Evolutionary conservation across 2,329 filamentous ascomycete species (phyloP), one percentile per base, ranked within the genome.

Genomic region (Keithomyces neogunnii): DNA sequence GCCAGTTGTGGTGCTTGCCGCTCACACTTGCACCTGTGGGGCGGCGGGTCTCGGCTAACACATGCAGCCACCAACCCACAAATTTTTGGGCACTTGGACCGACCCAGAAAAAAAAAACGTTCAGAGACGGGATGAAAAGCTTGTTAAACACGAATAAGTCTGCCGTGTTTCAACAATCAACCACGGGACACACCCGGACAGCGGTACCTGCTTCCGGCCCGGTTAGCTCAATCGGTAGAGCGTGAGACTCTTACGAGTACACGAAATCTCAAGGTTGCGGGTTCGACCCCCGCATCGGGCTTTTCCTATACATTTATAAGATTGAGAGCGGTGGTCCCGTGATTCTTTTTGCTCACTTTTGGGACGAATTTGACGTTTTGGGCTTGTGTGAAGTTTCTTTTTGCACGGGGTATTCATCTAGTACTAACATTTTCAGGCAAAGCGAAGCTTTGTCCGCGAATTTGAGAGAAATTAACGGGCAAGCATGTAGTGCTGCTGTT

Each of bases 211-310:
- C 19, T 5, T 42, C 39, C n/a, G 51, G 65, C 65, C 65, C 62
- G 64, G 65, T 66, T 68, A 68, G 65, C 65, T 68, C 65, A 68
- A 68, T 67, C 65, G 65, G 66, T 84, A 85, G 81, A 85, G 80
- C 81, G 80, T 84, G 76, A 82, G 81, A 84, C 81, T 84, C 81
- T 80, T 78, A 78, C 7, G 53, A 56, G 56, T 51, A 38, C 40
- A 49, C 49, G 36, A 46, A 51, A 53, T 54, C 74, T 76, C 71
- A 75, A 76, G 73, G 73, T 70, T 76, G 73, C 70, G 72, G 72
- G 76, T 78, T 77, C 73, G 73, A 75, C 66, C 67, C 66, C 66
- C 66, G 64, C 66, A 64, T 68, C 62, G 66, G 66, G 63, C 52
- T 52, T 45, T 47, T 49, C 49, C 53, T 50, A 50, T 47, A 51